phyloP scores from a whole-genome alignment of 176 grass and related monocot genomes.

The Poa pratensis region DNA sequence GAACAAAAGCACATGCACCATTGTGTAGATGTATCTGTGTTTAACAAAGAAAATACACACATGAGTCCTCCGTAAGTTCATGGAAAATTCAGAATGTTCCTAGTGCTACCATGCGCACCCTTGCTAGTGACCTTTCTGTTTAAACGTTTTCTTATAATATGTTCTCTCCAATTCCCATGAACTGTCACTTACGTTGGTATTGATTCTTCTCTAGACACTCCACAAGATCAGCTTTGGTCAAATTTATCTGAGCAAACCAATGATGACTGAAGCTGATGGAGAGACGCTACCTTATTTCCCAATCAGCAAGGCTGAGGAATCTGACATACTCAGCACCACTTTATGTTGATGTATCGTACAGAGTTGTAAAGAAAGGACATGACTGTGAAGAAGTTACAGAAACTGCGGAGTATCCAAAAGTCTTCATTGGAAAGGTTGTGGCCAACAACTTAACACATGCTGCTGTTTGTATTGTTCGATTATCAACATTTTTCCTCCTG shows the following conservation, averaged over 20 bases:
- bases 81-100: conserved; percentile 1
- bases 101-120: conserved; percentile 11
- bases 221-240: conserved; percentile 96
- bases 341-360: conserved; percentile 90
- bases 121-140: conserved; percentile 29
- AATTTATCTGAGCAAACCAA: conserved; percentile 95
- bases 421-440: conserved; percentile 90
- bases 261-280: conserved; percentile 97
- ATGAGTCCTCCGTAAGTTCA: not conserved
- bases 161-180: conserved; percentile 15
- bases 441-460: not conserved
- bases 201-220: conserved; percentile 67
- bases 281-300: conserved; percentile 96
- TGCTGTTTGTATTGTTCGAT: conserved; percentile 25
- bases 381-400: conserved; percentile 97
- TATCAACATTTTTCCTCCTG: not conserved
- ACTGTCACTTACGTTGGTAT: conserved; percentile 25
- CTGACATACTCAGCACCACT: conserved; percentile 91
- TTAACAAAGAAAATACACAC: conserved; percentile 16
- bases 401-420: conserved; percentile 89
- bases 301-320: conserved; percentile 94
- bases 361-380: conserved; percentile 96
- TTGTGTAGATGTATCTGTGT: not conserved
- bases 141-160: conserved; percentile 23
- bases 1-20: conserved; percentile 5